These are phyloP conservation scores for Clohesyomyces aquaticus DNA, from an alignment of 495 filamentous ascomycete species.

Conservation along the genomic window DNA sequence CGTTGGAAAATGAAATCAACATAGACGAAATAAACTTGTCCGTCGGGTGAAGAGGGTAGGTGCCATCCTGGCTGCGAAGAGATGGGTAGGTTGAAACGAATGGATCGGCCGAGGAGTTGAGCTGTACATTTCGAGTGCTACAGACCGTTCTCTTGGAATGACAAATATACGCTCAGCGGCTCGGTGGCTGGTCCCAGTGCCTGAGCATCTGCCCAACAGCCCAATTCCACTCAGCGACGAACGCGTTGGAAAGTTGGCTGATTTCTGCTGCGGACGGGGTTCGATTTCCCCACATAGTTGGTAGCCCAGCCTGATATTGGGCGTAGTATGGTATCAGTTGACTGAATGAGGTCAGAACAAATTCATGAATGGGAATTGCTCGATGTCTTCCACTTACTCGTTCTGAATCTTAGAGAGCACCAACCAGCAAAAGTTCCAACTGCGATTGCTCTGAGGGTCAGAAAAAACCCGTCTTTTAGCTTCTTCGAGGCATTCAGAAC, in stretches of 20 bases:
- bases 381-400: too few species aligned
- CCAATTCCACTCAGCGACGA: slow-evolving; percentile 68
- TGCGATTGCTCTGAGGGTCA: slow-evolving; percentile 67
- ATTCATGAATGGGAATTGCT: too few species aligned
- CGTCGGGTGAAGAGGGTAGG: not conserved
- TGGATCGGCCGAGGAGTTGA: too few species aligned
- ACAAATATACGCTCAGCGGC: slow-evolving; percentile 10
- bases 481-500: slow-evolving; percentile 66
- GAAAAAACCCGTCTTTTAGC: slow-evolving; percentile 67
- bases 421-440: slow-evolving; percentile 80
- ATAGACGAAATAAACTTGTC: not conserved
- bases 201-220: slow-evolving; percentile 68
- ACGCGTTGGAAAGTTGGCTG: slow-evolving; percentile 63
- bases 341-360: slow-evolving; percentile 47
- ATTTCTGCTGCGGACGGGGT: slow-evolving; percentile 59
- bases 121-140: not conserved
- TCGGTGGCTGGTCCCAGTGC: slow-evolving; percentile 67
- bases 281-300: slow-evolving; percentile 73
- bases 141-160: not conserved
- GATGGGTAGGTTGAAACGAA: too few species aligned
- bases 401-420: slow-evolving; percentile 68
- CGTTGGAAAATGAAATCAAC: not conserved
- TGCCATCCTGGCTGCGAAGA: not conserved
- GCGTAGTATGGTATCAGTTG: slow-evolving; percentile 65
- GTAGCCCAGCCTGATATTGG: slow-evolving; percentile 59